These are phyloP conservation scores for Cotoneaster glaucophyllus DNA, from an alignment of 306 rosid genomes.

Conservation along the genomic window DNA sequence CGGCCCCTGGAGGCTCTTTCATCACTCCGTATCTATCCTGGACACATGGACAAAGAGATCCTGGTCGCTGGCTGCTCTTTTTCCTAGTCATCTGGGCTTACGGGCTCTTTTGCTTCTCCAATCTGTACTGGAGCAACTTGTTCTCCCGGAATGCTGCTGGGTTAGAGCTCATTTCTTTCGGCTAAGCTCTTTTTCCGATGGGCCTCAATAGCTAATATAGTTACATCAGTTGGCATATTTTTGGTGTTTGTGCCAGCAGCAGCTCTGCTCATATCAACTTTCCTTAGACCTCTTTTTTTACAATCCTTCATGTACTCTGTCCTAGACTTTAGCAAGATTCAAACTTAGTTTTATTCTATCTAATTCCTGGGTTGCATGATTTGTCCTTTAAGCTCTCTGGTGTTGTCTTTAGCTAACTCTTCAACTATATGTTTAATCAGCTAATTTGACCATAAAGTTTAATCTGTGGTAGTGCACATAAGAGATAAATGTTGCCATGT, in stretches of 20 bases:
- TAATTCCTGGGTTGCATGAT: not conserved
- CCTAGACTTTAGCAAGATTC: not conserved
- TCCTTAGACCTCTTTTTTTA: not conserved
- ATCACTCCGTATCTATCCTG: not conserved
- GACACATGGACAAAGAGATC: not conserved
- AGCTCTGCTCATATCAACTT: not conserved
- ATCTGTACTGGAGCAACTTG: not conserved
- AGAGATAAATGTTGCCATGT: not conserved
- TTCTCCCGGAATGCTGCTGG: not conserved
- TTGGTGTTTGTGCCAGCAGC: not conserved
- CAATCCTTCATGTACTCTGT: not conserved
- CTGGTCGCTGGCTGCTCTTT: not conserved
- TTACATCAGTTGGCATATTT: not conserved
- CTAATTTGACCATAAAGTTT: not conserved
- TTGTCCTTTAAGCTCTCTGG: not conserved
- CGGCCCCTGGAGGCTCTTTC: not conserved
- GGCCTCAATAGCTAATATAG: not conserved
- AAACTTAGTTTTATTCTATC: not conserved
- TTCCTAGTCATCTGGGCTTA: not conserved
- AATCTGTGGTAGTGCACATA: not conserved
- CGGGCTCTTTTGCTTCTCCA: not conserved
- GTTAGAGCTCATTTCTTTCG: not conserved
- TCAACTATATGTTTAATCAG: not conserved
- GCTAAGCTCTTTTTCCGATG: not conserved
- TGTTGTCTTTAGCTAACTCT: not conserved